Evolutionary conservation across 2,329 filamentous ascomycete species (phyloP).

Genomic region (Botrytis medusae): DNA sequence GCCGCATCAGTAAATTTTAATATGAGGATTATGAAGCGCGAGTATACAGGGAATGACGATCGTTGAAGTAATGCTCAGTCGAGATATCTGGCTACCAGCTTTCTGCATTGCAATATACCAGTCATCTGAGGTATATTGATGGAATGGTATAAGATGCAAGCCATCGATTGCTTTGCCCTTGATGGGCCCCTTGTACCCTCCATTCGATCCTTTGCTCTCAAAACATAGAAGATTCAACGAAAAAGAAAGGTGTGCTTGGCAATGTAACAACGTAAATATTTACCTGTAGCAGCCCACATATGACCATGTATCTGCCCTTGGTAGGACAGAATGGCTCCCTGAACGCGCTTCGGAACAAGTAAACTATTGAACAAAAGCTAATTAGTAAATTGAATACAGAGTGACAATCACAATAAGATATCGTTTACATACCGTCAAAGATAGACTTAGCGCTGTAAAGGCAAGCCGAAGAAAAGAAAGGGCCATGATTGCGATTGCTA

Average conservation of each 20-base stretch:
- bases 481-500: slow-evolving; percentile 7
- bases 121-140: background rate
- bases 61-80: background rate
- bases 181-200: background rate
- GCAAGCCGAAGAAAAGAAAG: slow-evolving; percentile 8
- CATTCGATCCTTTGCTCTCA: background rate
- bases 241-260: slow-evolving; percentile 1
- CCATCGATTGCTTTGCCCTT: background rate
- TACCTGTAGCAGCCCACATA: slow-evolving; percentile 25
- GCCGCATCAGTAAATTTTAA: background rate
- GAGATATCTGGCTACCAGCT: background rate
- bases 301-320: slow-evolving; percentile 21
- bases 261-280: slow-evolving; percentile 9
- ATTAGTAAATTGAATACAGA: slow-evolving; percentile 9
- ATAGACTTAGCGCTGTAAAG: background rate
- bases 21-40: background rate
- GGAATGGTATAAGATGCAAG: background rate
- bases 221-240: background rate
- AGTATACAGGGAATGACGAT: background rate
- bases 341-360: slow-evolving; percentile 17
- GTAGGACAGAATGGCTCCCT: slow-evolving; percentile 2
- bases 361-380: slow-evolving; percentile 16
- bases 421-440: slow-evolving; percentile 13
- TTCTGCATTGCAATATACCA: slow-evolving; percentile 3
- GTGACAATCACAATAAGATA: background rate